These are phyloP conservation scores for Lachancea sp. DNA, from an alignment of 805 yeast species.

Conservation along the genomic window DNA sequence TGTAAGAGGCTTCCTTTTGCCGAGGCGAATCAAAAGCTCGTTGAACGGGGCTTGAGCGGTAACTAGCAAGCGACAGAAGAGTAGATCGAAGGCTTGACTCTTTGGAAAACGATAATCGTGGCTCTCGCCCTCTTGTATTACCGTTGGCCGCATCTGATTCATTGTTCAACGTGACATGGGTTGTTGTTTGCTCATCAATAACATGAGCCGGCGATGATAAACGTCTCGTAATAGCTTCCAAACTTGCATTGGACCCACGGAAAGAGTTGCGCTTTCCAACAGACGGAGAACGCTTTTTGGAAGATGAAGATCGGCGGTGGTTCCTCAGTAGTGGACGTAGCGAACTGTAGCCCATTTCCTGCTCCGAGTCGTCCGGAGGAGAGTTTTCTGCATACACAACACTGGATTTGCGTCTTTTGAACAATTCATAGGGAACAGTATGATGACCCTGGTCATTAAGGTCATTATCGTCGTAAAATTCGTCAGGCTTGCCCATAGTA, in stretches of 20 bases:
- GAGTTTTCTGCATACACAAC: conserved; percentile 24
- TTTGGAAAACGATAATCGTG: conserved; percentile 34
- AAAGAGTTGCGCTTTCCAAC: conserved; percentile 16
- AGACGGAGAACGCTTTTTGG: conserved; percentile 17
- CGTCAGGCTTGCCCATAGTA: neutral
- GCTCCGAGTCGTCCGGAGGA: conserved; percentile 20
- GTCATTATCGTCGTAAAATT: conserved; percentile 25
- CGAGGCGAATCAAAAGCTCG: neutral
- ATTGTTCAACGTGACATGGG: conserved; percentile 4
- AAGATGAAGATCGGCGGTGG: conserved; percentile 16
- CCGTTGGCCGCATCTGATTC: conserved; percentile 5
- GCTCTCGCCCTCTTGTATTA: conserved; percentile 29
- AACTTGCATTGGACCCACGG: conserved; percentile 11
- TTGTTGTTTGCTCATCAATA: conserved; percentile 4
- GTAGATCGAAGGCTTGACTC: conserved; percentile 31
- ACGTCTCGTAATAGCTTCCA: conserved; percentile 8
- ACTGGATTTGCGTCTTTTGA: conserved; percentile 24
- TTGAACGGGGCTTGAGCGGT: conserved; percentile 11
- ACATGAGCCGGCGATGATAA: conserved; percentile 5
- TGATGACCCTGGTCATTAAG: conserved; percentile 24
- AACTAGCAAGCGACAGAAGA: conserved; percentile 16
- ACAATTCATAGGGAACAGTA: conserved; percentile 29
- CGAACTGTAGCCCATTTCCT: conserved; percentile 14
- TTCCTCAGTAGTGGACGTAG: conserved; percentile 16
- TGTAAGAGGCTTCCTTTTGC: conserved; percentile 2